Conservation (phyloP, 139 green algal genomes). For the Tetraselmis striata region DNA sequence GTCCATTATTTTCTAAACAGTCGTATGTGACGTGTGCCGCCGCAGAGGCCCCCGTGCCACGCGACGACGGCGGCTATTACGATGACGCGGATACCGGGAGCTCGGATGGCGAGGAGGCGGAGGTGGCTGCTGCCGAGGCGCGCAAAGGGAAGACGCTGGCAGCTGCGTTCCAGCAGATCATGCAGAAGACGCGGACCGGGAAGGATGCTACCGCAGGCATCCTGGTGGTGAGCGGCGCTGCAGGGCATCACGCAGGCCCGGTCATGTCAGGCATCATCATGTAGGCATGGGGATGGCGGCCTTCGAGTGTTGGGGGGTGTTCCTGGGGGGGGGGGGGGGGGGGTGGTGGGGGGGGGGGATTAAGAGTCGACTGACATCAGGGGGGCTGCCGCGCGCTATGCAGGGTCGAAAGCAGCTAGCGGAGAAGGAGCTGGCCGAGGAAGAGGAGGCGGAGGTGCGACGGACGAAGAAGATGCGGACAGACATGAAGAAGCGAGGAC, state of each 20-base stretch:
- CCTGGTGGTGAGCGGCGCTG: background rate
- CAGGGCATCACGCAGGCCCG: too few relatives aligned
- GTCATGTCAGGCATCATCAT: too few relatives aligned
- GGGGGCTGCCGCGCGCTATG: too few relatives aligned
- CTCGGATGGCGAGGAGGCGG: background rate
- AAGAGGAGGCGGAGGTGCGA: slow-evolving; percentile 27
- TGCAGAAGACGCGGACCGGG: background rate
- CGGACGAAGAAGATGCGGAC: slow-evolving; percentile 40
- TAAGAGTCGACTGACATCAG: too few relatives aligned
- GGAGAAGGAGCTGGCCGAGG: slow-evolving; percentile 43
- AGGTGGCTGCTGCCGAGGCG: background rate
- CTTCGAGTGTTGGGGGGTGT: too few relatives aligned
- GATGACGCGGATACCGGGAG: background rate
- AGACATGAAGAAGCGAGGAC: slow-evolving; percentile 56
- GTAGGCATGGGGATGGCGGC: too few relatives aligned
- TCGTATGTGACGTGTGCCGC: too few relatives aligned
- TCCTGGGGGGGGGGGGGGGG: too few relatives aligned
- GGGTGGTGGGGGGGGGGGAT: too few relatives aligned
- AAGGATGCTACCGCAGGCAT: background rate
- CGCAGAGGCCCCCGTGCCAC: background rate
- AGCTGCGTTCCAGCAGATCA: background rate
- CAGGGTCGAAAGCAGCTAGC: background rate
- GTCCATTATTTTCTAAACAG: too few relatives aligned
- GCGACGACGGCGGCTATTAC: background rate
- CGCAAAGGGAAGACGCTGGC: background rate